Percentiles rank a stretch among this genome's conserved stretches.
Conservation (phyloP, 1,284 basidiomycete genomes). For the Trametes pubescens region DNA sequence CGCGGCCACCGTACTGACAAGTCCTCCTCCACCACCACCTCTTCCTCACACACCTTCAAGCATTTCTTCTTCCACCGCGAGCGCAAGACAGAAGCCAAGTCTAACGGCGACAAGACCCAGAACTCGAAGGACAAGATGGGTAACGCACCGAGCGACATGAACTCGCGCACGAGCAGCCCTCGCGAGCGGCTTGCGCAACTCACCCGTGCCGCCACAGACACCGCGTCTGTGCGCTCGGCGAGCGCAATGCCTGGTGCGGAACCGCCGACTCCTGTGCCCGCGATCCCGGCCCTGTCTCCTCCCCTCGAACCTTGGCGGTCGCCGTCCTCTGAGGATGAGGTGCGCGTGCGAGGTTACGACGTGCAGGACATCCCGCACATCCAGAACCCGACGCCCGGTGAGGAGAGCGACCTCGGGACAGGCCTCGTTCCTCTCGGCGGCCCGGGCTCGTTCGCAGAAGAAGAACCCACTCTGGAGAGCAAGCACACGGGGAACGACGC, state of each 20-base stretch:
- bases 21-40: constrained; percentile 8
- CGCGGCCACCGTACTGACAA: constrained; percentile 23
- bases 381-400: constrained; percentile 1
- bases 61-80: constrained; percentile 25
- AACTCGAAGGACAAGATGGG: constrained; percentile 29
- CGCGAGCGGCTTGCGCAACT: constrained; percentile 21
- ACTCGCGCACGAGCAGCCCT: constrained; percentile 21
- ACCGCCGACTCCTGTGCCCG: constrained; percentile 23
- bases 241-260: constrained; percentile 32
- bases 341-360: constrained; percentile 15
- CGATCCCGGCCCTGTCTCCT: constrained; percentile 7
- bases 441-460: constrained; percentile 20
- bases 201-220: constrained; percentile 19
- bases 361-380: constrained; percentile 20
- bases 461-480: background rate
- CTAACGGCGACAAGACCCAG: constrained; percentile 10
- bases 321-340: constrained; percentile 12
- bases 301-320: constrained; percentile 15
- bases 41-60: constrained; percentile 25
- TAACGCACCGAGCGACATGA: constrained; percentile 34
- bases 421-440: constrained; percentile 18
- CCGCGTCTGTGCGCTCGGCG: constrained; percentile 24
- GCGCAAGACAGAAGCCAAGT: constrained; percentile 8
- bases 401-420: constrained; percentile 22
- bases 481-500: background rate